Percentiles rank a stretch among this genome's conserved stretches.
These are phyloP conservation scores for Zygnema circumcarinatum DNA, from an alignment of 139 green algal genomes.

Conservation along the genomic window DNA sequence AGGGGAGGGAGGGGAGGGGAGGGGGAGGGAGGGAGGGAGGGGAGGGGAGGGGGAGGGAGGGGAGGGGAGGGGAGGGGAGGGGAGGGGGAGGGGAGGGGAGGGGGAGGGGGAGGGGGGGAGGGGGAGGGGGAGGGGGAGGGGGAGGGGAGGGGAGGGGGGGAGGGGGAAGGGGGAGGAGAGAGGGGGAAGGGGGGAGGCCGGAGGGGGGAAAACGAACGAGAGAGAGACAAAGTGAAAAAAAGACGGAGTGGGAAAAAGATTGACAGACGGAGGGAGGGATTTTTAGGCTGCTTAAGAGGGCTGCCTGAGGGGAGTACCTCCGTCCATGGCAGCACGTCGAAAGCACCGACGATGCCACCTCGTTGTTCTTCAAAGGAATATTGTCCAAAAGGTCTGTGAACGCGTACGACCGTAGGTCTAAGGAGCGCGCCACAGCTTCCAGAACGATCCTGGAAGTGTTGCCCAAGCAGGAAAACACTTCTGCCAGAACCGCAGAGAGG, in stretches of 20 bases:
- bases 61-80: too few species aligned
- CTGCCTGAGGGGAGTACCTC: too few species aligned
- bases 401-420: slow-evolving; percentile 32
- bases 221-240: background rate
- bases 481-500: slow-evolving; percentile 17
- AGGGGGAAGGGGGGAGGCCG: background rate
- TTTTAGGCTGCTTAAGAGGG: too few species aligned
- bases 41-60: too few species aligned
- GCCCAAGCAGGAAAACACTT: slow-evolving; percentile 29
- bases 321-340: slow-evolving; percentile 33
- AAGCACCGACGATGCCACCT: slow-evolving; percentile 36
- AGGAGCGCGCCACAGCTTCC: slow-evolving; percentile 34
- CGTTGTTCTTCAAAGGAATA: slow-evolving; percentile 30
- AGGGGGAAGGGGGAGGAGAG: too few species aligned
- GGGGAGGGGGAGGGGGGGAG: too few species aligned
- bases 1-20: too few species aligned
- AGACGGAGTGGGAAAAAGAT: background rate
- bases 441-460: slow-evolving; percentile 16
- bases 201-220: background rate
- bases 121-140: too few species aligned
- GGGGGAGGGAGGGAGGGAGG: too few species aligned
- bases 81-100: too few species aligned
- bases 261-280: background rate
- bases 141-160: too few species aligned
- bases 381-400: slow-evolving; percentile 53